Evolutionary conservation across 371 early-diverging fungal genomes (phyloP).

Genomic region (Saksenaea vasiformis): DNA sequence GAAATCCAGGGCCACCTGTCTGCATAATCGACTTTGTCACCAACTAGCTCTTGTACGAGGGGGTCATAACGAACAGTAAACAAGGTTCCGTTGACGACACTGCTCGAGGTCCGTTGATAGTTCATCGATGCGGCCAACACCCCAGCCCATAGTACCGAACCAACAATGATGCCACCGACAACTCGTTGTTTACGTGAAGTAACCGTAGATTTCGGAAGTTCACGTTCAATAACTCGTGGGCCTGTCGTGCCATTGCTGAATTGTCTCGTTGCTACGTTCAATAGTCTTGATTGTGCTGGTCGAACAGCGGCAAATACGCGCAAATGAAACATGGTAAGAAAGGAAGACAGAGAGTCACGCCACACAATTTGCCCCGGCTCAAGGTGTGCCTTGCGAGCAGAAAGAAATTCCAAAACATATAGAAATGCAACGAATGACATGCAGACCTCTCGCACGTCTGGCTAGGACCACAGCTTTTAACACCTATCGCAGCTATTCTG

Average conservation of each 20-base stretch:
- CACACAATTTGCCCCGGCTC: background rate
- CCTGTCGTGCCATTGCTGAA: background rate
- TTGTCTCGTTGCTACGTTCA: background rate
- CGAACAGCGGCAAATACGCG: slow-evolving; percentile 11
- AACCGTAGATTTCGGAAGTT: slow-evolving; percentile 35
- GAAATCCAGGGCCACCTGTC: slow-evolving; percentile 69
- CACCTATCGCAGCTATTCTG: background rate
- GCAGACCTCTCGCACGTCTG: slow-evolving; percentile 4
- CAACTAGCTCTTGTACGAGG: slow-evolving; percentile 55
- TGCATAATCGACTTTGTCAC: slow-evolving; percentile 62
- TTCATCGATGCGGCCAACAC: slow-evolving; percentile 63
- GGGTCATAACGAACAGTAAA: slow-evolving; percentile 67
- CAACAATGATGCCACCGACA: slow-evolving; percentile 52
- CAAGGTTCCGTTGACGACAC: slow-evolving; percentile 63
- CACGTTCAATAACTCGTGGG: slow-evolving; percentile 37
- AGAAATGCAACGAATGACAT: slow-evolving; percentile 3
- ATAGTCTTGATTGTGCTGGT: slow-evolving; percentile 5
- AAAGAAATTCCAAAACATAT: background rate
- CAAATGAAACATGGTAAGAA: slow-evolving; percentile 1
- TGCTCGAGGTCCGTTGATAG: slow-evolving; percentile 65
- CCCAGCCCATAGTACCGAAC: slow-evolving; percentile 61
- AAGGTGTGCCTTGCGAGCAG: background rate
- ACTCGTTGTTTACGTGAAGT: slow-evolving; percentile 42
- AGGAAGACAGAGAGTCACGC: background rate
- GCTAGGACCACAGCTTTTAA: background rate